Conservation (phyloP, 106 monocot species). For the Amphibolis antarctica region DNA sequence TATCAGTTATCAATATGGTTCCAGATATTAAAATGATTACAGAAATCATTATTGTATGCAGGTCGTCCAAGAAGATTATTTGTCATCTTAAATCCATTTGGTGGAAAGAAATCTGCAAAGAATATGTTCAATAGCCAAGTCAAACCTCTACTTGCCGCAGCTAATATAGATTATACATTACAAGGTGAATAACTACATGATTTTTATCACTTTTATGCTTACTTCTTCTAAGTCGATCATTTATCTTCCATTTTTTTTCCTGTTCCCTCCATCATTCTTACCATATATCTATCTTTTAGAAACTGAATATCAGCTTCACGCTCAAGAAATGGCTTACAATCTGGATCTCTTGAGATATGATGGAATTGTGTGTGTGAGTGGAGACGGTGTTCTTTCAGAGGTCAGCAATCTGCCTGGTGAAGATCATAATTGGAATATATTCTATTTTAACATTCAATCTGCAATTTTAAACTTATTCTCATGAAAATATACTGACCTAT, state of each 20-base stretch:
- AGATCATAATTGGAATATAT: too few relatives aligned
- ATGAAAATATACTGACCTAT: too few relatives aligned
- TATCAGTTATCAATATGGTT: neutral
- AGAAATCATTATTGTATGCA: slow-evolving; percentile 6
- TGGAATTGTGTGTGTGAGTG: slow-evolving; percentile 38
- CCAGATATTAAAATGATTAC: neutral
- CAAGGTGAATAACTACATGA: slow-evolving; percentile 40
- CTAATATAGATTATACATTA: slow-evolving; percentile 47
- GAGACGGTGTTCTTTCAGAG: slow-evolving; percentile 39
- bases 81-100: slow-evolving; percentile 79
- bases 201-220: neutral
- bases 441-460: too few relatives aligned
- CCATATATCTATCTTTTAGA: slow-evolving; percentile 12
- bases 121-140: slow-evolving; percentile 53
- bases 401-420: slow-evolving; percentile 6
- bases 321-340: slow-evolving; percentile 21
- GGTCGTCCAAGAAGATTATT: slow-evolving; percentile 68
- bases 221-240: neutral
- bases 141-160: slow-evolving; percentile 57
- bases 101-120: slow-evolving; percentile 55
- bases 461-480: too few relatives aligned
- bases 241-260: neutral
- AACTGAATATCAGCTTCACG: slow-evolving; percentile 33
- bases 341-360: slow-evolving; percentile 26
- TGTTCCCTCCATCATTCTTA: neutral